Conservation (phyloP, 257 asterid species). For the Buddleja alternifolia region DNA sequence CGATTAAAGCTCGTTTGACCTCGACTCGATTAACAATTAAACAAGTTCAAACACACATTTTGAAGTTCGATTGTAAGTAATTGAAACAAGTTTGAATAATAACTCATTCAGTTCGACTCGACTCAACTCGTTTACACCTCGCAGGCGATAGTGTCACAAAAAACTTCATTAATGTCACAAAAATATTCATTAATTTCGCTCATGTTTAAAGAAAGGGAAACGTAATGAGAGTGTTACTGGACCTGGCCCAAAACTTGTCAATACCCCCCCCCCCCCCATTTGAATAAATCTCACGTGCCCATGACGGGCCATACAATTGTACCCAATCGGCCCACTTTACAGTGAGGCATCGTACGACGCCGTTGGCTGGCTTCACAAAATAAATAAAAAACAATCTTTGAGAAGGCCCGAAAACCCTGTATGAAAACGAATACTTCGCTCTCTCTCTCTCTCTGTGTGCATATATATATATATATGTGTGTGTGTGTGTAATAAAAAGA, state of each 20-base stretch:
- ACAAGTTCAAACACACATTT: too few relatives aligned
- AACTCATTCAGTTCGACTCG: too few relatives aligned
- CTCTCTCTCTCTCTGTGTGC: too few relatives aligned
- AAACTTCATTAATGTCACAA: too few relatives aligned
- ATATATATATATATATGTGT: too few relatives aligned
- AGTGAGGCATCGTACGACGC: slow-evolving; percentile 1
- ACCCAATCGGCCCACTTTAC: neutral
- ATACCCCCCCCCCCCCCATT: too few relatives aligned
- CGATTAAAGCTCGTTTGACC: too few relatives aligned
- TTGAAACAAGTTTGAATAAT: too few relatives aligned
- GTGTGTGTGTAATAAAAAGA: neutral
- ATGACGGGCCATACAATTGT: neutral
- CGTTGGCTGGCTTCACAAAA: neutral
- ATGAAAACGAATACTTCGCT: neutral
- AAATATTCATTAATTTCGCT: neutral
- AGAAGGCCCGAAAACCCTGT: slow-evolving; percentile 30
- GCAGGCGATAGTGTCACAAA: too few relatives aligned
- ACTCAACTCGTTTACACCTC: too few relatives aligned
- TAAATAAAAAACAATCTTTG: slow-evolving; percentile 3
- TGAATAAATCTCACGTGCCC: neutral
- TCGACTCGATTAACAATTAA: too few relatives aligned
- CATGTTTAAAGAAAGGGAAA: neutral
- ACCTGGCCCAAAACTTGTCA: slow-evolving; percentile 12
- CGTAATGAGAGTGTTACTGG: neutral
- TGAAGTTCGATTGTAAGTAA: too few relatives aligned